Conservation (phyloP, 1,139 yeast genomes). For the Candida glucosophila region DNA sequence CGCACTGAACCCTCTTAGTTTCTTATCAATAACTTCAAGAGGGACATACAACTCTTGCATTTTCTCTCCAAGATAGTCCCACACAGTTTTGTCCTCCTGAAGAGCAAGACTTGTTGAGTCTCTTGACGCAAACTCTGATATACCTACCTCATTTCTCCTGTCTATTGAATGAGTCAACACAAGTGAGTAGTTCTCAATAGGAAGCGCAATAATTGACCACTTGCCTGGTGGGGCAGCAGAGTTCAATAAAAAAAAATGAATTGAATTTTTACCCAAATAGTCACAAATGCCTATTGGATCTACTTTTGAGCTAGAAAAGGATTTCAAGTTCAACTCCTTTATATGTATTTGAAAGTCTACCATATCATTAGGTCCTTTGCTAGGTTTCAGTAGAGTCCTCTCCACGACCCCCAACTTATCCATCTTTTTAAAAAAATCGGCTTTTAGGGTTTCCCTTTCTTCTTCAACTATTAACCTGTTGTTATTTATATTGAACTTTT, state of each 20-base stretch:
- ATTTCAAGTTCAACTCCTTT: conserved; percentile 2
- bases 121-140: conserved; percentile 10
- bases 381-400: neutral
- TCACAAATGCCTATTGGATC: conserved; percentile 46
- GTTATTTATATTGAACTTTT: conserved; percentile 18
- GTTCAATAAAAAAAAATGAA: conserved; percentile 52
- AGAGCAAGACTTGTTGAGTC: conserved; percentile 6
- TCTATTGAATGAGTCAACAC: conserved; percentile 62
- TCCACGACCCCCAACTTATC: neutral
- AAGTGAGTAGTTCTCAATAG: conserved; percentile 41
- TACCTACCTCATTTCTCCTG: conserved; percentile 13
- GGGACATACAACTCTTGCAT: conserved; percentile 16
- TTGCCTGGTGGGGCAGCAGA: conserved; percentile 77
- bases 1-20: conserved; percentile 6
- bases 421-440: no score
- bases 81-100: conserved; percentile 9
- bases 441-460: no score
- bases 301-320: conserved; percentile 7
- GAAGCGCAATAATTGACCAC: conserved; percentile 81
- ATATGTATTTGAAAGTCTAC: no score
- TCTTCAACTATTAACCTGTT: neutral
- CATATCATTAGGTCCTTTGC: conserved; percentile 1
- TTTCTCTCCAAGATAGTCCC: conserved; percentile 17
- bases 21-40: conserved; percentile 11
- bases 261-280: conserved; percentile 11